A percentile compares a stretch with the other conserved stretches of the same genome.
Evolutionary conservation across 352 stramenopile species (phyloP).

Genomic region (Phytophthora syringae): DNA sequence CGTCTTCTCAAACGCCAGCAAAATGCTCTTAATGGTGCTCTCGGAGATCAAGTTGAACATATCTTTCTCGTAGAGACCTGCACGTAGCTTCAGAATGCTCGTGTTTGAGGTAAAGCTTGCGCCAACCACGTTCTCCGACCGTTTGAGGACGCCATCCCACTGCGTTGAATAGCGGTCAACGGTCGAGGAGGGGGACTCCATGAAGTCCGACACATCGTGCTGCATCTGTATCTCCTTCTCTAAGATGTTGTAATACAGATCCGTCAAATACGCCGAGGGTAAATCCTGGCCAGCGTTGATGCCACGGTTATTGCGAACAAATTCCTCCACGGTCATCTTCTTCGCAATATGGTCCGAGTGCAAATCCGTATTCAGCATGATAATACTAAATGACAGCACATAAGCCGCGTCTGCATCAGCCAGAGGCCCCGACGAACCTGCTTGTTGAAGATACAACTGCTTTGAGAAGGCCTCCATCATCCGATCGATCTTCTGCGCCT

Average conservation of each 20-base stretch:
- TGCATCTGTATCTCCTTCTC: slow-evolving; percentile 91
- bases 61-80: slow-evolving; percentile 86
- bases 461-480: slow-evolving; percentile 97
- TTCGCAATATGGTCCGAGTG: slow-evolving; percentile 93
- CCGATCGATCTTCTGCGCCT: slow-evolving; percentile 98
- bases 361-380: slow-evolving; percentile 99
- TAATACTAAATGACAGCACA: slow-evolving; percentile 98
- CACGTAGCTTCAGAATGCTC: slow-evolving; percentile 84
- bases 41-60: slow-evolving; percentile 90
- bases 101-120: slow-evolving; percentile 89
- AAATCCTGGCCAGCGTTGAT: slow-evolving; percentile 87
- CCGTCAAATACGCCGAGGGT: slow-evolving; percentile 68
- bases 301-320: slow-evolving; percentile 87
- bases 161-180: slow-evolving; percentile 89
- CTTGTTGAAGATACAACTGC: slow-evolving; percentile 90
- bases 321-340: slow-evolving; percentile 91
- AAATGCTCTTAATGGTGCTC: slow-evolving; percentile 78
- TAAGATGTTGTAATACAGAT: slow-evolving; percentile 85
- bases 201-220: slow-evolving; percentile 86
- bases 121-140: slow-evolving; percentile 87
- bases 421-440: slow-evolving; percentile 59
- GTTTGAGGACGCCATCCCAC: slow-evolving; percentile 89
- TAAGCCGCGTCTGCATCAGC: slow-evolving; percentile 94
- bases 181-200: slow-evolving; percentile 58
- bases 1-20: slow-evolving; percentile 86